Conservation (phyloP, 176 grass and related monocot genomes). For the Oryza meyeriana region DNA sequence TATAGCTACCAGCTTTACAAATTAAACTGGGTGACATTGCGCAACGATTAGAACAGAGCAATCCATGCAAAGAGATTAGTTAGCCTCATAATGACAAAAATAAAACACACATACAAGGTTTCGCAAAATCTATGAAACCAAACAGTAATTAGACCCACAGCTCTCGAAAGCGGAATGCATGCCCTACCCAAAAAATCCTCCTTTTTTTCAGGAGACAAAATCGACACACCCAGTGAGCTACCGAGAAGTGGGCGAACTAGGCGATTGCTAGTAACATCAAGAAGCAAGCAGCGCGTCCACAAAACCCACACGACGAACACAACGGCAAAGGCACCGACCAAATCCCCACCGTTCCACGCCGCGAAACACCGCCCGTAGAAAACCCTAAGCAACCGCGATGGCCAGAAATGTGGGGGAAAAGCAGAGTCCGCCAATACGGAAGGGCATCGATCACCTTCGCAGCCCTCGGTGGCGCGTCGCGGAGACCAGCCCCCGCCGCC, state of each 20-base stretch:
- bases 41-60: background rate
- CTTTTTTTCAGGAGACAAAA: background rate
- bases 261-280: background rate
- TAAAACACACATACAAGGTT: background rate
- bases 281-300: background rate
- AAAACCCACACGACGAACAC: background rate
- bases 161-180: background rate
- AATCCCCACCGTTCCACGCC: background rate
- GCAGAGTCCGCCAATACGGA: too few species aligned
- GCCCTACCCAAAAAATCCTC: background rate
- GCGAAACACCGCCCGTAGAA: background rate
- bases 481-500: background rate
- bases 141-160: background rate
- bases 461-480: background rate
- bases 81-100: background rate
- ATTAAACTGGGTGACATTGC: background rate
- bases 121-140: background rate
- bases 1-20: background rate
- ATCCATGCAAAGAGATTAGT: background rate
- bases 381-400: constrained; percentile 5
- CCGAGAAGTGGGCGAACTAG: background rate
- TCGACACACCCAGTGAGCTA: background rate
- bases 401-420: background rate
- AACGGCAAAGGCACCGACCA: background rate
- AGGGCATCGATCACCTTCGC: constrained; percentile 25